Conservation (phyloP, 129 eudicot genomes). For the Glebionis coronaria region DNA sequence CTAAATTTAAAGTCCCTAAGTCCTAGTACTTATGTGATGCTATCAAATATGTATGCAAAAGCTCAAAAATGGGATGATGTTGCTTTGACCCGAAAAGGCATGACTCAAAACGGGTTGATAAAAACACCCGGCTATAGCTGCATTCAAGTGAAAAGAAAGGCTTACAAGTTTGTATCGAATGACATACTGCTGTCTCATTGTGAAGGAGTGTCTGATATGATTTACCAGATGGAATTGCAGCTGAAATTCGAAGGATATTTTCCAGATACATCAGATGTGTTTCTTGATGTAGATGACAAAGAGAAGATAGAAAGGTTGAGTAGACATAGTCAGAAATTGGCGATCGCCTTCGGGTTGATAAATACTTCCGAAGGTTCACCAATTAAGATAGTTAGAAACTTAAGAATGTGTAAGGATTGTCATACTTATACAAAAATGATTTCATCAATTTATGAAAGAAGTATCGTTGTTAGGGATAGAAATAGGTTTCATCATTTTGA, state of each 20-base stretch:
- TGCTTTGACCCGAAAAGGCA: constrained; percentile 30
- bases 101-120: constrained; percentile 32
- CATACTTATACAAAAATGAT: constrained; percentile 74
- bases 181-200: constrained; percentile 37
- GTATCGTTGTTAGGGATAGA: constrained; percentile 67
- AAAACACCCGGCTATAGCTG: constrained; percentile 42
- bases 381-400: constrained; percentile 73
- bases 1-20: constrained; percentile 15
- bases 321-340: constrained; percentile 78
- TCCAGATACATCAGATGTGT: constrained; percentile 38
- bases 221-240: constrained; percentile 55
- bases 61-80: constrained; percentile 45
- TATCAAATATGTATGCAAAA: constrained; percentile 51
- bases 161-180: constrained; percentile 45
- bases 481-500: constrained; percentile 81
- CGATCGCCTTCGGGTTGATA: constrained; percentile 67
- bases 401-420: constrained; percentile 86
- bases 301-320: constrained; percentile 72
- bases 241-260: constrained; percentile 53
- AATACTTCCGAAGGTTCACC: constrained; percentile 43
- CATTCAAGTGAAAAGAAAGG: constrained; percentile 36
- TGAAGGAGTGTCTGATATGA: constrained; percentile 38
- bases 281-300: constrained; percentile 57
- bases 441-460: constrained; percentile 60
- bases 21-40: constrained; percentile 28